phyloP scores from a whole-genome alignment of 192 early-diverging fungal species.

The Rhizophagus clarus region DNA sequence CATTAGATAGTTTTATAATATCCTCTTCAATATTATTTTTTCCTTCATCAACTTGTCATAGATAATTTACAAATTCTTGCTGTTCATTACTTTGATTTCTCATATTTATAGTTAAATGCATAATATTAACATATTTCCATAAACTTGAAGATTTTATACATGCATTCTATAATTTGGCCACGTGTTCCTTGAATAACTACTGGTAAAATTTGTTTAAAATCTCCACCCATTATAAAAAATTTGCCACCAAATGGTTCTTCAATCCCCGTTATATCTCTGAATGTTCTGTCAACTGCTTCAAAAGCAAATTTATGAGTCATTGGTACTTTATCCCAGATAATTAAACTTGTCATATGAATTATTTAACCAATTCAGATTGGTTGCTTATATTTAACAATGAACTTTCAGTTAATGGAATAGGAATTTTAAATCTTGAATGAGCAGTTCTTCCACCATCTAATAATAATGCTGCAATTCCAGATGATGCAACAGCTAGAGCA shows the following conservation, averaged over 20 bases:
- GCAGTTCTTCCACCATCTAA: slow-evolving; percentile 35
- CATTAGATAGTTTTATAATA: too few species aligned
- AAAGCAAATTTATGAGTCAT: slow-evolving; percentile 30
- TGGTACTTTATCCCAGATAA: slow-evolving; percentile 46
- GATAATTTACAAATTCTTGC: too few species aligned
- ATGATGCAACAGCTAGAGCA: slow-evolving; percentile 36
- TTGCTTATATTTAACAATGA: slow-evolving; percentile 32
- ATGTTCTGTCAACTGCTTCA: slow-evolving; percentile 29
- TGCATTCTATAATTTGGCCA: slow-evolving; percentile 23
- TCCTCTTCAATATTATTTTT: too few species aligned
- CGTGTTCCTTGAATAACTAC: slow-evolving; percentile 31
- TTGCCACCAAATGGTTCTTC: slow-evolving; percentile 16
- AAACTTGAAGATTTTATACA: slow-evolving; percentile 35
- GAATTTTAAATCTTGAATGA: slow-evolving; percentile 43
- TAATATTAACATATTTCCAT: slow-evolving; percentile 17
- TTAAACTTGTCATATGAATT: neutral
- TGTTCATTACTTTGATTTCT: too few species aligned
- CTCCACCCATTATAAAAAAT: slow-evolving; percentile 8
- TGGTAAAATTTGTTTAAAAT: slow-evolving; percentile 37
- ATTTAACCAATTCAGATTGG: neutral
- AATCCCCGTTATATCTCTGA: slow-evolving; percentile 26
- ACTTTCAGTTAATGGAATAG: slow-evolving; percentile 10
- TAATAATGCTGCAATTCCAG: slow-evolving; percentile 37
- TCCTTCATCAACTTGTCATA: too few species aligned
- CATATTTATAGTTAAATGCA: neutral